These are phyloP conservation scores for Pseudocercospora cruenta DNA, from an alignment of 2,329 filamentous ascomycete species.

Conservation along the genomic window DNA sequence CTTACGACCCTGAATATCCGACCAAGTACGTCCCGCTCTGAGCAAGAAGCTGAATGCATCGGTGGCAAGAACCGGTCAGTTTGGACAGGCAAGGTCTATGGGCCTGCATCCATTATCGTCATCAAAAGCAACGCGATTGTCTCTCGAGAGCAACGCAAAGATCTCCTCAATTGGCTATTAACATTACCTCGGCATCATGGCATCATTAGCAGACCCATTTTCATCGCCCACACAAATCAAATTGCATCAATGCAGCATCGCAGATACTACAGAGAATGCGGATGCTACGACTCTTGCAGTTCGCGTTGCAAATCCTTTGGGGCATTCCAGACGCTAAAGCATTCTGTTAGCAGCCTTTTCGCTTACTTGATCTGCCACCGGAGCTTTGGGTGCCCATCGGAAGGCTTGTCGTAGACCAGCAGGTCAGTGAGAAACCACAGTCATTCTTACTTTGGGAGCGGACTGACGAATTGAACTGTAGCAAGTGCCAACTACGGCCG, in stretches of 20 bases:
- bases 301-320: background rate
- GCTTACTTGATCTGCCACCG: background rate
- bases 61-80: background rate
- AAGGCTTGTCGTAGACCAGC: background rate
- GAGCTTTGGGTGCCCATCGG: background rate
- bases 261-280: background rate
- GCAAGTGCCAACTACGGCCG: background rate
- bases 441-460: background rate
- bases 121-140: background rate
- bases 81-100: background rate
- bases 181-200: background rate
- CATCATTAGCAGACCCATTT: background rate
- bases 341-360: background rate
- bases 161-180: background rate
- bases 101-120: background rate
- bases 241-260: background rate
- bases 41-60: background rate
- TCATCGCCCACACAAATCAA: background rate
- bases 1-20: conserved; percentile 3
- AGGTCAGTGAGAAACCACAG: background rate
- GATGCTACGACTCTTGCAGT: background rate
- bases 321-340: background rate
- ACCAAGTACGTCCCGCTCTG: conserved; percentile 5
- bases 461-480: background rate
- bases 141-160: background rate